Percentiles rank a stretch among this genome's conserved stretches.
phyloP scores from a whole-genome alignment of 139 green algal genomes.

The Haematococcus lacustris region DNA sequence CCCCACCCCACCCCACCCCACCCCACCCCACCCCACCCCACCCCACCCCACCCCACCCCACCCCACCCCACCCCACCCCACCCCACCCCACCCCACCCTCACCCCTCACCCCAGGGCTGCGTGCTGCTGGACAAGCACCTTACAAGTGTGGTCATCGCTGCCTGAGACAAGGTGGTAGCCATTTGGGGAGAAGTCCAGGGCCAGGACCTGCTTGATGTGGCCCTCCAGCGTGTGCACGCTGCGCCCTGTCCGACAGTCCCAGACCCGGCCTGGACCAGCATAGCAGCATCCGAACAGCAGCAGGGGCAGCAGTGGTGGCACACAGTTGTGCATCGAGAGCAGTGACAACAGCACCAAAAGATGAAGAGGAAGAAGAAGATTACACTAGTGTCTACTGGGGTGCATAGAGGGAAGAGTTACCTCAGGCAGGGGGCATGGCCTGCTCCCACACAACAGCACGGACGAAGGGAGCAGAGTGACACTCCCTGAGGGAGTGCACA shows the following conservation, averaged over 20 bases:
- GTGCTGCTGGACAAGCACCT: constrained; percentile 11
- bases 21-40: neutral
- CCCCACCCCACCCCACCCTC: neutral
- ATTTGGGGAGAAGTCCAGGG: constrained; percentile 80
- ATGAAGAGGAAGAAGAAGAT: no score
- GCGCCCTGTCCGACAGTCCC: constrained; percentile 84
- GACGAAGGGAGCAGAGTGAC: no score
- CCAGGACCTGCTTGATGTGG: constrained; percentile 83
- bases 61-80: neutral
- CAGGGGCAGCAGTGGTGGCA: no score
- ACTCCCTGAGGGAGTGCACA: no score
- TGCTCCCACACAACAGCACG: no score
- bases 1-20: neutral
- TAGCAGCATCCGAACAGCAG: no score
- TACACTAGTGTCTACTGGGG: no score
- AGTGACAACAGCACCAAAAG: no score
- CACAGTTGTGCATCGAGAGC: no score
- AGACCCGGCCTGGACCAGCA: constrained; percentile 56
- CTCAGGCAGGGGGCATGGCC: no score
- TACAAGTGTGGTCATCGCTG: constrained; percentile 71
- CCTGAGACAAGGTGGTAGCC: constrained; percentile 71
- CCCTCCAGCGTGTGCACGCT: constrained; percentile 77
- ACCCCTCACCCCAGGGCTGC: neutral
- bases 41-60: neutral
- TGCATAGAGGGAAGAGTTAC: no score